phyloP scores from a whole-genome alignment of 306 rosid species.

The Acacia melanoxylon region DNA sequence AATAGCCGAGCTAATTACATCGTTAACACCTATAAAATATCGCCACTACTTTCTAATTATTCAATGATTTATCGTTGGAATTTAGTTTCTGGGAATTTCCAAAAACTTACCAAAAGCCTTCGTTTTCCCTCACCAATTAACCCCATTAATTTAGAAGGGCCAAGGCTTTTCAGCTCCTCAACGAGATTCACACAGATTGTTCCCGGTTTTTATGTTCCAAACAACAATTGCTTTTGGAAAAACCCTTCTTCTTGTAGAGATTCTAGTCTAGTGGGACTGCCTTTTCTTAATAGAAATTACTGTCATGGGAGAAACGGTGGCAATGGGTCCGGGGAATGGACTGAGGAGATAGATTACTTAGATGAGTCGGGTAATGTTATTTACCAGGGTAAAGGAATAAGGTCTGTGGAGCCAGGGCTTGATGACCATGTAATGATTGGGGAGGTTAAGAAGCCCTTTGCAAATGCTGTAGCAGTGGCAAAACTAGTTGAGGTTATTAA shows the following conservation, averaged over 20 bases:
- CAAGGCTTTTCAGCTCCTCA: slow-evolving; percentile 38
- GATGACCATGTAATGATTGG: slow-evolving; percentile 97
- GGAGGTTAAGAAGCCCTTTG: slow-evolving; percentile 65
- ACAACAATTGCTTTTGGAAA: slow-evolving; percentile 14
- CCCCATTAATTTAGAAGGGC: slow-evolving; percentile 1
- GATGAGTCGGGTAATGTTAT: slow-evolving; percentile 86
- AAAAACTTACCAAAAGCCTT: slow-evolving; percentile 3
- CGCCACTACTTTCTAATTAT: background rate
- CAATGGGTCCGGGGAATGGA: slow-evolving; percentile 56
- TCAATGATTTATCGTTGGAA: slow-evolving; percentile 10
- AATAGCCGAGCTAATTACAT: background rate
- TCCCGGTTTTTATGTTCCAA: background rate
- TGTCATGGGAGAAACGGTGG: slow-evolving; percentile 40
- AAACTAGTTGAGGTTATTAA: slow-evolving; percentile 84
- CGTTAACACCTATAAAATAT: background rate
- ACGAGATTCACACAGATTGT: slow-evolving; percentile 23
- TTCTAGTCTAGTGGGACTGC: slow-evolving; percentile 15
- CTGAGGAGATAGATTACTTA: slow-evolving; percentile 86
- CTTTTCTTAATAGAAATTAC: slow-evolving; percentile 41
- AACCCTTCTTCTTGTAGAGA: slow-evolving; percentile 31
- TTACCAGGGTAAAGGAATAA: slow-evolving; percentile 74
- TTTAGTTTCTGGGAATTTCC: background rate
- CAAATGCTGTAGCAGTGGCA: slow-evolving; percentile 79
- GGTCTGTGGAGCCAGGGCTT: slow-evolving; percentile 80
- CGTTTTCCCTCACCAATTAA: background rate